These are phyloP conservation scores for Torulaspora globosa DNA, from an alignment of 1,139 yeast genomes.

Conservation along the genomic window DNA sequence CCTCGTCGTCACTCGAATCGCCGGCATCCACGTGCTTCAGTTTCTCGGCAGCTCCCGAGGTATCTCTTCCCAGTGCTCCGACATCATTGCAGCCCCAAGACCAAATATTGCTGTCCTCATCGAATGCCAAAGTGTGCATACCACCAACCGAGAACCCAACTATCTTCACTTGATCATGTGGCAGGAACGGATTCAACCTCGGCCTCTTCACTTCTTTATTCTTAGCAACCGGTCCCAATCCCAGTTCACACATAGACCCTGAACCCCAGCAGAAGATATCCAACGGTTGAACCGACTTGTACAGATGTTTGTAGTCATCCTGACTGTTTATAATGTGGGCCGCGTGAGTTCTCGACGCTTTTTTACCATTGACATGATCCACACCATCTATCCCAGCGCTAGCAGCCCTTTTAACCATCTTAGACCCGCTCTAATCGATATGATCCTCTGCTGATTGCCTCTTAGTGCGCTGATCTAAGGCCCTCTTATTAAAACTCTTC, in stretches of 20 bases:
- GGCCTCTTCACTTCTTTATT: slow-evolving; percentile 96
- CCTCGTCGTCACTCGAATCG: slow-evolving; percentile 57
- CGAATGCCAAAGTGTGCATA: slow-evolving; percentile 86
- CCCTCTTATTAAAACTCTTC: slow-evolving; percentile 2
- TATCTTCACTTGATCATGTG: slow-evolving; percentile 57
- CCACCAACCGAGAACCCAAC: slow-evolving; percentile 94
- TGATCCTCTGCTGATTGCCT: not conserved
- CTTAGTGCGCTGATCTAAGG: not conserved
- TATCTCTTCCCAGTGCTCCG: slow-evolving; percentile 87
- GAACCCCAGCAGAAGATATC: slow-evolving; percentile 93
- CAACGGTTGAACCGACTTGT: slow-evolving; percentile 41
- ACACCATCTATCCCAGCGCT: slow-evolving; percentile 18
- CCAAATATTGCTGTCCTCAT: slow-evolving; percentile 71
- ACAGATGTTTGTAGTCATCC: slow-evolving; percentile 32
- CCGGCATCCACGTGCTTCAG: slow-evolving; percentile 62
- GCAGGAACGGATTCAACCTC: slow-evolving; percentile 73
- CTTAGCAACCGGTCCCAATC: slow-evolving; percentile 82
- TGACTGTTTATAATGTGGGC: slow-evolving; percentile 30
- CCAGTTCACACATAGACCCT: slow-evolving; percentile 95
- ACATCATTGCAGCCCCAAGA: slow-evolving; percentile 98
- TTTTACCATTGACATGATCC: slow-evolving; percentile 16
- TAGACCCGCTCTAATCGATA: not conserved
- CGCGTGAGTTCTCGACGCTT: slow-evolving; percentile 29
- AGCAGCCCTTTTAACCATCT: slow-evolving; percentile 27
- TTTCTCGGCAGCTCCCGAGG: slow-evolving; percentile 55